A percentile compares a stretch with the other conserved stretches of the same genome.
Evolutionary conservation across 2,329 filamentous ascomycete species (phyloP).

Genomic region (Fusarium paranaense): DNA sequence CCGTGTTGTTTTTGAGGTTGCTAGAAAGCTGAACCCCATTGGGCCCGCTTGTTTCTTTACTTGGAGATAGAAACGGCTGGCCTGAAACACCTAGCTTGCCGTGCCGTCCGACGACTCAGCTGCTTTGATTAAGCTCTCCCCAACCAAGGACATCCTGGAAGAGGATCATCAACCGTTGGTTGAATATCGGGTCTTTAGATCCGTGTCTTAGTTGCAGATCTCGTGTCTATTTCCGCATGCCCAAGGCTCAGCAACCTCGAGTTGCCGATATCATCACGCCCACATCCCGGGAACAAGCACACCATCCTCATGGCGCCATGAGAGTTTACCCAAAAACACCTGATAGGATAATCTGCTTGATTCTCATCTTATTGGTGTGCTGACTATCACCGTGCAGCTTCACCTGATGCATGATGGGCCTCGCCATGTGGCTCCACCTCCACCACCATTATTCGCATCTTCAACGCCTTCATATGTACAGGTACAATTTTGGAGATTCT

Average conservation of each 20-base stretch:
- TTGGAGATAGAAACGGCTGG: conserved; percentile 9
- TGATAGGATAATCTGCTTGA: conserved; percentile 17
- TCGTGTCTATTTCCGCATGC: conserved; percentile 20
- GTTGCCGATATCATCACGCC: conserved; percentile 1
- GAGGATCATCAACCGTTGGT: not conserved
- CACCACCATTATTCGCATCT: conserved; percentile 1
- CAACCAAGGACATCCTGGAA: conserved; percentile 15
- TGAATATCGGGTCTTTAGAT: not conserved
- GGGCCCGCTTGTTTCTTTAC: conserved; percentile 28
- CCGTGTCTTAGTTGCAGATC: not conserved
- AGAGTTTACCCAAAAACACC: not conserved
- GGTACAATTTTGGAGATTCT: conserved; percentile 5
- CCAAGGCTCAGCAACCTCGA: conserved; percentile 10
- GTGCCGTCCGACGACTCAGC: not conserved
- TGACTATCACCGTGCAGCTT: conserved; percentile 31
- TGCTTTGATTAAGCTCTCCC: not conserved
- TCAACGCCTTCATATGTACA: conserved; percentile 17
- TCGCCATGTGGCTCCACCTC: conserved; percentile 26
- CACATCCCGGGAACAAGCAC: conserved; percentile 5
- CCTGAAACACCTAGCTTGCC: conserved; percentile 14
- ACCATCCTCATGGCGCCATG: not conserved
- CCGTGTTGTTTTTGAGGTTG: conserved; percentile 30
- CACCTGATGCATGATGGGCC: conserved; percentile 23
- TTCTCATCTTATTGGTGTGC: conserved; percentile 16
- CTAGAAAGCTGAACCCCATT: conserved; percentile 13